A percentile compares a stretch with the other conserved stretches of the same genome.
Evolutionary conservation across 495 filamentous ascomycete genomes (phyloP).

Genomic region (Neurospora pannonica): DNA sequence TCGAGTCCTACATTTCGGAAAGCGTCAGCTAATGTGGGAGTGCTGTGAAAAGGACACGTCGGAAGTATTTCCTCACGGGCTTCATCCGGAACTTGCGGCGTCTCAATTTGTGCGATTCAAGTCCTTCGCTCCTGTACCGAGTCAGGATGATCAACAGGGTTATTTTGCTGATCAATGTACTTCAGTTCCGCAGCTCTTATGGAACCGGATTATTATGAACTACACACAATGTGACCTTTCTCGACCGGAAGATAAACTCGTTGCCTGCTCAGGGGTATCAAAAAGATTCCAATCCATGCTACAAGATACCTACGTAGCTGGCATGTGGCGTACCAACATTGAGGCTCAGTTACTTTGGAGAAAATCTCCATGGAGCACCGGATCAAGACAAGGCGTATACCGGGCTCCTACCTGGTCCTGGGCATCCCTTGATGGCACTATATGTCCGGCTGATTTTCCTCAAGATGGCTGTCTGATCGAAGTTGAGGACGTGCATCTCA

Average conservation of each 20-base stretch:
- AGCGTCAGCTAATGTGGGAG: neutral
- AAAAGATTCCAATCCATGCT: neutral
- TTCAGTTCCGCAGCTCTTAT: neutral
- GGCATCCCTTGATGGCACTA: neutral
- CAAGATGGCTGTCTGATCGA: neutral
- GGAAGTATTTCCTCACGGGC: neutral
- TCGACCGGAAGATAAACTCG: neutral
- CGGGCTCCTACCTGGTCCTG: neutral
- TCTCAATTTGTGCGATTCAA: neutral
- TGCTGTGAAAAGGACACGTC: neutral
- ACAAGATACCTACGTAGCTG: neutral
- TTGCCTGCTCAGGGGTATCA: neutral
- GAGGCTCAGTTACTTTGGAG: neutral
- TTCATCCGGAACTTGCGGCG: neutral
- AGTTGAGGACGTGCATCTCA: neutral
- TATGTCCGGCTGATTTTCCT: rapidly evolving
- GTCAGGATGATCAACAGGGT: neutral
- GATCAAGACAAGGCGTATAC: neutral
- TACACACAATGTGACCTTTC: neutral
- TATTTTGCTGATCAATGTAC: neutral
- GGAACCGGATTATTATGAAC: neutral
- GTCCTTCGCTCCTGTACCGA: neutral
- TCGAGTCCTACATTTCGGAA: conserved; percentile 3
- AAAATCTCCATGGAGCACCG: neutral
- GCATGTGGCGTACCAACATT: neutral